These are phyloP conservation scores for Amoebophrya sp. DNA, from an alignment of 169 alveolate genomes.

Conservation along the genomic window DNA sequence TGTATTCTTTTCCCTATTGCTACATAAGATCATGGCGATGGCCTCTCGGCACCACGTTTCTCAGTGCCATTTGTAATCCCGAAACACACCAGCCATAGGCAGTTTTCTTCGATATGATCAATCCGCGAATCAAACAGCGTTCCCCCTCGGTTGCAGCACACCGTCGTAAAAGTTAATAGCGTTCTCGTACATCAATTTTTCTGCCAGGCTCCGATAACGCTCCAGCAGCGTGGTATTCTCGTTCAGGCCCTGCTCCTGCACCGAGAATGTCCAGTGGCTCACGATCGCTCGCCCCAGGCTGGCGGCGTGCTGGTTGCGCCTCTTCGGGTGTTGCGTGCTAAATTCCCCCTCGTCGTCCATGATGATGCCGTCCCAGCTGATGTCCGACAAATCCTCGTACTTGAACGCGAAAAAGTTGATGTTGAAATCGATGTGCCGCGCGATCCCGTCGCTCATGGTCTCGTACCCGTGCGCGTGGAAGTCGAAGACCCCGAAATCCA, in stretches of 20 bases:
- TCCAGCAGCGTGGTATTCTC: background rate
- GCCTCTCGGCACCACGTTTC: too few relatives aligned
- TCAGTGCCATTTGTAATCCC: too few relatives aligned
- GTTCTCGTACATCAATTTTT: background rate
- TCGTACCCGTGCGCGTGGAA: conserved; percentile 19
- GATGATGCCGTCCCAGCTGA: background rate
- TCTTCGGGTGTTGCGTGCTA: background rate
- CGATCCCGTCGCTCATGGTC: conserved; percentile 24
- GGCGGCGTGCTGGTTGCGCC: conserved; percentile 7
- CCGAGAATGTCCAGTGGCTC: background rate
- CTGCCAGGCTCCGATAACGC: background rate
- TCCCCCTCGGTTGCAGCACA: too few relatives aligned
- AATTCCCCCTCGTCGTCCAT: background rate
- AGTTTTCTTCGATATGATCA: too few relatives aligned
- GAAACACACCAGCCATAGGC: too few relatives aligned
- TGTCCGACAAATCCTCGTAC: background rate
- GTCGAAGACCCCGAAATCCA: background rate
- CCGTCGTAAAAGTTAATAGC: background rate
- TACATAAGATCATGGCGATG: too few relatives aligned
- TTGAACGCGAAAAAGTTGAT: background rate
- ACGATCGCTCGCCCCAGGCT: conserved; percentile 1
- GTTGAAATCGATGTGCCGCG: conserved; percentile 25
- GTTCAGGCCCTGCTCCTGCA: background rate
- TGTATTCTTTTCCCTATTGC: too few relatives aligned
- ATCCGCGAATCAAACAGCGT: too few relatives aligned